Percentiles rank a stretch among this genome's conserved stretches.
These are phyloP conservation scores for Rhodosporidiobolus sp. DNA, from an alignment of 768 basidiomycete species.

Conservation along the genomic window DNA sequence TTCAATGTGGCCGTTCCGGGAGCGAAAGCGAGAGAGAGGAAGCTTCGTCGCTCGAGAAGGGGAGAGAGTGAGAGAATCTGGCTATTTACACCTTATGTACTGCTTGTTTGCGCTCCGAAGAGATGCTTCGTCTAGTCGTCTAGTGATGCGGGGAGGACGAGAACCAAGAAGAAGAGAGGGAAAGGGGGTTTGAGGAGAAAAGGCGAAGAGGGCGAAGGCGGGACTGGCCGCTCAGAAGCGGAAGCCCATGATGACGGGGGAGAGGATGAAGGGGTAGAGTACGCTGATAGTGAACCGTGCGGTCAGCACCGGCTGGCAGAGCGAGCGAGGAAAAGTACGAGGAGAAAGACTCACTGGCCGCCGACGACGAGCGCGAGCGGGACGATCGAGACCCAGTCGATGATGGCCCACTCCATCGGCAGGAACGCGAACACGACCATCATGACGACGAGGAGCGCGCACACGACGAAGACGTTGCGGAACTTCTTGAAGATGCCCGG, in stretches of 20 bases:
- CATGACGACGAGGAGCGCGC: slow-evolving; percentile 54
- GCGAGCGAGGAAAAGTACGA: neutral
- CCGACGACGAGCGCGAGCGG: slow-evolving; percentile 20
- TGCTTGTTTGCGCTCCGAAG: too few relatives aligned
- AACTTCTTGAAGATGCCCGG: slow-evolving; percentile 78
- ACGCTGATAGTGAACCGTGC: too few relatives aligned
- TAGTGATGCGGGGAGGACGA: too few relatives aligned
- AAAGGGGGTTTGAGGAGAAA: too few relatives aligned
- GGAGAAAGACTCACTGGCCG: slow-evolving; percentile 22
- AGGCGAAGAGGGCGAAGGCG: neutral
- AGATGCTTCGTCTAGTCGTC: too few relatives aligned
- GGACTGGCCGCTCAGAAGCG: slow-evolving; percentile 14
- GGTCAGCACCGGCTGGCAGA: neutral
- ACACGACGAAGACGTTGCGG: slow-evolving; percentile 58
- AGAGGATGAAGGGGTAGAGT: neutral
- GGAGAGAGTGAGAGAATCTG: too few relatives aligned
- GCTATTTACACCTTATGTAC: too few relatives aligned
- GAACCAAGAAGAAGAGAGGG: too few relatives aligned
- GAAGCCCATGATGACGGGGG: slow-evolving; percentile 28
- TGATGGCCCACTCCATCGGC: slow-evolving; percentile 19
- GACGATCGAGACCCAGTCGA: slow-evolving; percentile 31
- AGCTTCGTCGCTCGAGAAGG: too few relatives aligned
- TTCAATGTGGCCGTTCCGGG: too few relatives aligned
- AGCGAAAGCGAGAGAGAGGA: too few relatives aligned
- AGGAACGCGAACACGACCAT: slow-evolving; percentile 55